These are phyloP conservation scores for Boletus rubescentipes DNA, from an alignment of 768 basidiomycete species.

Conservation along the genomic window DNA sequence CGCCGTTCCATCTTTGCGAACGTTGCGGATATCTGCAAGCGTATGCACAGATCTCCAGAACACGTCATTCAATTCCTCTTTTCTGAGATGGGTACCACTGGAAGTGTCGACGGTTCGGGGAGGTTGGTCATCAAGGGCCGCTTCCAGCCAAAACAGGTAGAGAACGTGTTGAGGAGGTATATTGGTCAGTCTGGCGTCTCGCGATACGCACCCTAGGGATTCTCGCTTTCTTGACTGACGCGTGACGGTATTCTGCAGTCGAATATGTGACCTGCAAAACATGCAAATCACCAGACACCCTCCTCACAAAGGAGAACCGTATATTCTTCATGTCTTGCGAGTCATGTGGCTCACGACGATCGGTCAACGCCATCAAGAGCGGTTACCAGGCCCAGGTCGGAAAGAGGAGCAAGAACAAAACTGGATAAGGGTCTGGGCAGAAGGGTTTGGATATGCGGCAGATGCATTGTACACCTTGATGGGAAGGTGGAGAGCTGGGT, in stretches of 20 bases:
- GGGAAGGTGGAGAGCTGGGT: background rate
- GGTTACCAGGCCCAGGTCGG: conserved; percentile 98
- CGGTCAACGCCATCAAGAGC: conserved; percentile 96
- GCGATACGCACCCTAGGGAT: background rate
- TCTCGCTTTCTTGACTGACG: background rate
- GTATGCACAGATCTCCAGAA: conserved; percentile 97
- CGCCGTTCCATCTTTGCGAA: conserved; percentile 98
- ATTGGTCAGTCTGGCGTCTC: conserved; percentile 63
- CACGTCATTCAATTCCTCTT: conserved; percentile 98
- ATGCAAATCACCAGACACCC: conserved; percentile 97
- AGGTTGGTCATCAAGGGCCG: conserved; percentile 96
- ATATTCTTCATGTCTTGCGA: conserved; percentile 98
- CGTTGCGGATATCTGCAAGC: conserved; percentile 94
- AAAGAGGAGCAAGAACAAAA: conserved; percentile 81
- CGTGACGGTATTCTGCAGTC: conserved; percentile 44
- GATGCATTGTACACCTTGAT: conserved; percentile 3
- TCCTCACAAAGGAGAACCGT: conserved; percentile 96
- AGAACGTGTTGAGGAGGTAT: conserved; percentile 94
- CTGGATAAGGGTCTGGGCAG: conserved; percentile 48
- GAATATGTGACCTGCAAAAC: conserved; percentile 99
- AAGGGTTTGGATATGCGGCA: conserved; percentile 1
- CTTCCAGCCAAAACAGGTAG: conserved; percentile 98
- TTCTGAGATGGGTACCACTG: conserved; percentile 97
- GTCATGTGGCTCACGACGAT: conserved; percentile 85
- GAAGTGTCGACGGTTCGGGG: conserved; percentile 88